Conservation (phyloP, 2,329 filamentous ascomycete genomes). For the Trichoderma breve region DNA sequence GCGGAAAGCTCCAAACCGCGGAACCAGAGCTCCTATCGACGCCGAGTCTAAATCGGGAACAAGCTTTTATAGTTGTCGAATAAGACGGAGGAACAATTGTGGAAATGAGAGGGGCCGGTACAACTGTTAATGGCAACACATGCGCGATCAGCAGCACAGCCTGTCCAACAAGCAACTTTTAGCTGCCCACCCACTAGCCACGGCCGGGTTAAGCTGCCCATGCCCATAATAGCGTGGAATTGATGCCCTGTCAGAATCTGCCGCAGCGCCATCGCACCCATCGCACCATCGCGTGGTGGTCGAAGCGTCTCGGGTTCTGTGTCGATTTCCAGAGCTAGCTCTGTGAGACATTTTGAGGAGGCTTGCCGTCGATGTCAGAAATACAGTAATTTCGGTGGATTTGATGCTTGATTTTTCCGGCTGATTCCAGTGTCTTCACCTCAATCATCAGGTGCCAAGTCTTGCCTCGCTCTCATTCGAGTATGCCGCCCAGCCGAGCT, state of each 20-base stretch:
- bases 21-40: background rate
- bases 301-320: background rate
- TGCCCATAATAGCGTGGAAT: background rate
- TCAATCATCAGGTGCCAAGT: background rate
- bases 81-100: slow-evolving; percentile 16
- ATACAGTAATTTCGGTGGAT: background rate
- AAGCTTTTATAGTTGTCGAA: slow-evolving; percentile 6
- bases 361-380: background rate
- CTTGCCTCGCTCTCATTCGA: background rate
- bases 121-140: background rate
- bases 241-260: background rate
- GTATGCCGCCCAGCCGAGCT: background rate
- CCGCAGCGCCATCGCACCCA: background rate
- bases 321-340: background rate
- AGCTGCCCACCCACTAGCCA: slow-evolving; percentile 4
- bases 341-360: background rate
- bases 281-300: background rate
- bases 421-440: background rate
- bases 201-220: background rate
- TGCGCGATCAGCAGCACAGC: slow-evolving; percentile 15
- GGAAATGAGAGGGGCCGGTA: slow-evolving; percentile 11
- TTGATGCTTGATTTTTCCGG: background rate
- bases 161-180: background rate
- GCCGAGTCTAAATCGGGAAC: slow-evolving; percentile 9
- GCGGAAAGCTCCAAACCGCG: background rate